Percentiles rank a stretch among this genome's conserved stretches.
phyloP scores from a whole-genome alignment of 2,329 filamentous ascomycete genomes.

The Aspergillus unguis region DNA sequence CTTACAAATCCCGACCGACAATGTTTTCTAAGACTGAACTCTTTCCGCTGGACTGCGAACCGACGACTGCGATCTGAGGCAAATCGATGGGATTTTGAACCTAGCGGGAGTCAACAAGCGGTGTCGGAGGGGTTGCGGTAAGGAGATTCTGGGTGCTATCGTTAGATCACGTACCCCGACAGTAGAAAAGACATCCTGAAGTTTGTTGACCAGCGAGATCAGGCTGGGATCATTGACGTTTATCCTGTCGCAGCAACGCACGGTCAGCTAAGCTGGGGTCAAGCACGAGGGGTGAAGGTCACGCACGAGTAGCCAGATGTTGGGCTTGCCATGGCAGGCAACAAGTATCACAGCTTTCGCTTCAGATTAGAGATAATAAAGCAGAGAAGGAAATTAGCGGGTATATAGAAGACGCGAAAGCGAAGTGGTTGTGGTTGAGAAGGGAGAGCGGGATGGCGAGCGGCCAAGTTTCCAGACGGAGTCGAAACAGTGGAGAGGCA shows the following conservation, averaged over 20 bases:
- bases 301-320: conserved; percentile 45
- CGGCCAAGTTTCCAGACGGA: conserved; percentile 17
- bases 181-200: conserved; percentile 98
- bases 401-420: conserved; percentile 8
- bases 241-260: conserved; percentile 50
- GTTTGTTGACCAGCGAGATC: conserved; percentile 90
- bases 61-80: conserved; percentile 96
- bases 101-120: conserved; percentile 39
- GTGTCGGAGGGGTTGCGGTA: conserved; percentile 20
- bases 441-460: conserved; percentile 17
- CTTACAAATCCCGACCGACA: conserved; percentile 96
- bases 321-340: conserved; percentile 45
- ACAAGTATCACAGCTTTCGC: conserved; percentile 16
- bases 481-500: conserved; percentile 7
- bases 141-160: conserved; percentile 7
- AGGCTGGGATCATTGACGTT: conserved; percentile 69
- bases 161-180: conserved; percentile 65
- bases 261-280: conserved; percentile 18
- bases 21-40: conserved; percentile 99
- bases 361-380: conserved; percentile 11
- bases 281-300: conserved; percentile 27
- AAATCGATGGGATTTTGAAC: conserved; percentile 99
- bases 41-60: conserved; percentile 98
- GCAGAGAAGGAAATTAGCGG: not conserved
- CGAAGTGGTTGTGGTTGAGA: conserved; percentile 8